phyloP scores from a whole-genome alignment of 2,329 filamentous ascomycete genomes.

The Diaporthe batatas region DNA sequence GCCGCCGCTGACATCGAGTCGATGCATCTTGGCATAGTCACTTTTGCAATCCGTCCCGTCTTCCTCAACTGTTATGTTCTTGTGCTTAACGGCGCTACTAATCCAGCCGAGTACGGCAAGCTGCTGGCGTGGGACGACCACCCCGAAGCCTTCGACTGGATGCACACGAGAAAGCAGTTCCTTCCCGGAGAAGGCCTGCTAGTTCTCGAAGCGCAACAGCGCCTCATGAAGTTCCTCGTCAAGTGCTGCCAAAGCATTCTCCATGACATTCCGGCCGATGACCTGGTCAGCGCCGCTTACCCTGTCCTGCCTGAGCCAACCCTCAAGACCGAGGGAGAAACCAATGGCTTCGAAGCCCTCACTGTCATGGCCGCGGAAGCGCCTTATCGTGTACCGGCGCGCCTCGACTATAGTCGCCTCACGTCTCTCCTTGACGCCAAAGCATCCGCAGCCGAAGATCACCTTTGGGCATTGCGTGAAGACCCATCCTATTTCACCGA shows the following conservation, averaged over 20 bases:
- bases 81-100: conserved; percentile 50
- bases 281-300: conserved; percentile 48
- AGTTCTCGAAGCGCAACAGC: conserved; percentile 64
- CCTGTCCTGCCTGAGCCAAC: conserved; percentile 56
- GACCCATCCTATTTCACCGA: conserved; percentile 70
- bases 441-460: conserved; percentile 61
- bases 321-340: conserved; percentile 48
- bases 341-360: conserved; percentile 54
- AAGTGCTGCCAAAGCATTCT: conserved; percentile 61
- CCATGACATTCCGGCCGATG: conserved; percentile 58
- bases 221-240: conserved; percentile 62
- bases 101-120: conserved; percentile 52
- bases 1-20: conserved; percentile 57
- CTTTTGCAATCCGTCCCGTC: conserved; percentile 45
- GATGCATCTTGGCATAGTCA: conserved; percentile 51
- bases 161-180: conserved; percentile 53
- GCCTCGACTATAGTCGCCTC: conserved; percentile 60
- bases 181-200: conserved; percentile 61
- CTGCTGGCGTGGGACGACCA: conserved; percentile 53
- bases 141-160: conserved; percentile 55
- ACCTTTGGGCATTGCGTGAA: conserved; percentile 68
- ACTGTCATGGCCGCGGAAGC: conserved; percentile 60
- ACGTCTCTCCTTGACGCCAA: conserved; percentile 58
- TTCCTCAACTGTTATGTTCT: conserved; percentile 53
- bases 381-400: conserved; percentile 64